Conservation (phyloP, 805 yeast genomes). For the Saccharomycopsis microspora region DNA sequence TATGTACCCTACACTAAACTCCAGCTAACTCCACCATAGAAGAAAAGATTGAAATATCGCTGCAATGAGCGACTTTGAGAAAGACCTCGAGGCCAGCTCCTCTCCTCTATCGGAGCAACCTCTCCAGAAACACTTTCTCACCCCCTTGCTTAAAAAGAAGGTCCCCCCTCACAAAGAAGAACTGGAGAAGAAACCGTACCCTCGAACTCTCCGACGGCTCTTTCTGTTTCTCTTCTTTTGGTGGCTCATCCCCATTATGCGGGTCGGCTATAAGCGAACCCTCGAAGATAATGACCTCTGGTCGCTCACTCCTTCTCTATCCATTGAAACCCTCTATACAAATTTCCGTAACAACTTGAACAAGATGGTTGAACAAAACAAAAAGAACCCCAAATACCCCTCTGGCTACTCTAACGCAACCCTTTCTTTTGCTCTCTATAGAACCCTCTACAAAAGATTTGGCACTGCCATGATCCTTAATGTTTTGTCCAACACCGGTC, state of each 20-base stretch:
- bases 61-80: too few relatives aligned
- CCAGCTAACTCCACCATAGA: too few relatives aligned
- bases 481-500: constrained; percentile 33
- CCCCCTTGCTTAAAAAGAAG: constrained; percentile 18
- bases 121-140: constrained; percentile 10
- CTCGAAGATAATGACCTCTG: constrained; percentile 53
- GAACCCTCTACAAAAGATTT: constrained; percentile 38
- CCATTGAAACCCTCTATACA: constrained; percentile 30
- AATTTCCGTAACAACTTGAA: constrained; percentile 27
- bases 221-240: constrained; percentile 40
- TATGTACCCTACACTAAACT: too few relatives aligned
- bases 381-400: constrained; percentile 26
- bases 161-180: constrained; percentile 28
- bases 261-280: constrained; percentile 62
- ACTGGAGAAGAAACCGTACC: constrained; percentile 33
- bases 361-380: constrained; percentile 23
- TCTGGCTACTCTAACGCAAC: constrained; percentile 23
- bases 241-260: constrained; percentile 59
- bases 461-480: constrained; percentile 29
- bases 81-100: too few relatives aligned
- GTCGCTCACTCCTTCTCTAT: constrained; percentile 30
- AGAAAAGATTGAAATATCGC: too few relatives aligned
- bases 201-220: constrained; percentile 26
- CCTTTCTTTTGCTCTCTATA: constrained; percentile 36
- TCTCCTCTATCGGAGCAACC: background rate